Base-by-base conservation (phyloP, 2,329 filamentous ascomycete species). In the Ophiostoma himal-ulmi region DNA sequence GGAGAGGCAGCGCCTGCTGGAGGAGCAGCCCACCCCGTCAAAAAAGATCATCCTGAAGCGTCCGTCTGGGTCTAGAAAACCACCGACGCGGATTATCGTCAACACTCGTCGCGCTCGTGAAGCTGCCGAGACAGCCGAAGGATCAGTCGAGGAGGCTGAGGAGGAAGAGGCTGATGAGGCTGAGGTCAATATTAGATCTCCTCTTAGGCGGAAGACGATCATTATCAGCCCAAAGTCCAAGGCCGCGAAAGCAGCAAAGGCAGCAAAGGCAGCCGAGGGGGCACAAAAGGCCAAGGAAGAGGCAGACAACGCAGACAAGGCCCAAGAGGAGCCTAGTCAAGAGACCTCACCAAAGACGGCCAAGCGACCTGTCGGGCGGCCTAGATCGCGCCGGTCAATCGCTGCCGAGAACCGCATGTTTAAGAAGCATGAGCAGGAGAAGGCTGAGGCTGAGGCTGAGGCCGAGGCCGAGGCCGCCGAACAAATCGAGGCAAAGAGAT, bases 1-100 rank as follows among this genome's bases (percentile, higher is more conserved):
- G 26, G 57, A 62, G 57, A 71, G 71, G 65, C 69, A 62, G 57
- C 57, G 57, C n/a, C 68, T 57, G 17, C 60, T 34, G 10, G n/a
- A 70, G 22, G 36, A 52, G 30, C 60, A 37, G 36, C 17, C 66
- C 4, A 7, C 73, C 71, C 77, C 67, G 17, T 78, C 81, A 48
- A 80, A 81, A 72, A 84, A 80, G 75, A 83, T 85, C 69, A 81
- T 84, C 48, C 74, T 84, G 70, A 83, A 82, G 75, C 78, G 79
- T 37, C 80, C 75, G 69, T 76, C 76, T 71, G 73, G 72, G 67
- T 37, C 67, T 11, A 76, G 75, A 73, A 68, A 73, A 73, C 68
- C 72, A 11, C 72, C 73, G 22, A 70, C 72, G 34, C 68, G 73
- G 20, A 71, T 71, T 37, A 73, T 75, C 39, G 75, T 75, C 26